Conservation (phyloP, 148 eudicot genomes). For the Fallopia convolvulus region DNA sequence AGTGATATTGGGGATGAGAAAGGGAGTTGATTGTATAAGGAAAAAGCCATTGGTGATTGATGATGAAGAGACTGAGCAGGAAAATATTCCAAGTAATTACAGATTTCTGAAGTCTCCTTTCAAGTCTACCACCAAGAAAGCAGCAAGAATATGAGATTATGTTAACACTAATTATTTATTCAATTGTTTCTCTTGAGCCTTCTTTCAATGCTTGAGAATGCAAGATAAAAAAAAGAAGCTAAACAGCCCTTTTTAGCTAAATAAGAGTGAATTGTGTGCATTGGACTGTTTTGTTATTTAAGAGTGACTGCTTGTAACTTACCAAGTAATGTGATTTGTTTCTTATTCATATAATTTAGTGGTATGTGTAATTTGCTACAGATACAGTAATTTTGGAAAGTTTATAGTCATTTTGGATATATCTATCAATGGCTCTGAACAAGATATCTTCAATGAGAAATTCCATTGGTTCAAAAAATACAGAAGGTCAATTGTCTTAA, state of each 20-base stretch:
- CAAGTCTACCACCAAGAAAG: conserved; percentile 63
- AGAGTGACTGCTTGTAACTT: neutral
- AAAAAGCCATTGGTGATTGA: conserved; percentile 60
- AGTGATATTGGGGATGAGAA: conserved; percentile 65
- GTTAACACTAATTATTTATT: neutral
- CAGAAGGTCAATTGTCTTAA: too few relatives aligned
- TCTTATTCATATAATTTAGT: neutral
- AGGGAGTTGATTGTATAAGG: conserved; percentile 78
- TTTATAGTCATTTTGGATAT: neutral
- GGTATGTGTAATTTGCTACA: neutral
- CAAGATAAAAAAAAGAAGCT: neutral
- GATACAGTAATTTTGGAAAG: neutral
- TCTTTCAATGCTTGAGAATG: conserved; percentile 10
- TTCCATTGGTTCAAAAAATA: neutral
- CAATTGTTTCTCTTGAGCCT: neutral
- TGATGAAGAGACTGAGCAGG: conserved; percentile 40
- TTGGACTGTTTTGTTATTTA: neutral
- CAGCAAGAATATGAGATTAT: conserved; percentile 39
- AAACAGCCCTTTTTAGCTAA: conserved; percentile 12
- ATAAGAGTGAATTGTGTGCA: neutral
- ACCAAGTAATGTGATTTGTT: neutral
- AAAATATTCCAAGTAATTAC: conserved; percentile 22
- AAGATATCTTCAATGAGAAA: neutral
- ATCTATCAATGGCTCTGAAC: neutral
- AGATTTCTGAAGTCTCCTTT: conserved; percentile 53